Evolutionary conservation across 208 protist species (phyloP).

Genomic region (Trypanosoma cruzi): DNA sequence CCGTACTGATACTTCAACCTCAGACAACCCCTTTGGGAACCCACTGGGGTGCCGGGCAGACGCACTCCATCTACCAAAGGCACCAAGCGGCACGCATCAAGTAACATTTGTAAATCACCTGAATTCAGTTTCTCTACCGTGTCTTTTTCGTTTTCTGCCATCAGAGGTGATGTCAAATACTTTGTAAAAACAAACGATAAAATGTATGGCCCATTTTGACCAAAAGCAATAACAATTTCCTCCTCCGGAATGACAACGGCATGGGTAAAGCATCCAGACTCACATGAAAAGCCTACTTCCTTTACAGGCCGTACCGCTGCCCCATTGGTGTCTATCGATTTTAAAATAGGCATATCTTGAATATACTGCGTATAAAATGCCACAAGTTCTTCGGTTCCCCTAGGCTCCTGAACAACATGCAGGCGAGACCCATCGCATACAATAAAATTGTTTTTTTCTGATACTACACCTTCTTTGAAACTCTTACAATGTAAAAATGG

Average conservation of each 20-base stretch:
- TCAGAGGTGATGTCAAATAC: neutral
- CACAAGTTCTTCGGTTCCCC: neutral
- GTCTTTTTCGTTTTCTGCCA: neutral
- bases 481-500: conserved; percentile 28
- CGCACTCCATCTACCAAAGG: conserved; percentile 17
- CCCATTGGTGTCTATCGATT: neutral
- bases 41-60: conserved; percentile 20
- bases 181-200: conserved; percentile 13
- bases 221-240: conserved; percentile 20
- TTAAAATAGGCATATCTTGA: conserved; percentile 8
- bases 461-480: neutral
- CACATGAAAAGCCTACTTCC: conserved; percentile 10
- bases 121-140: neutral
- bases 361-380: conserved; percentile 26
- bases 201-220: conserved; percentile 28
- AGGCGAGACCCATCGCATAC: conserved; percentile 25
- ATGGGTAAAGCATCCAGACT: conserved; percentile 24
- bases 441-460: conserved; percentile 19
- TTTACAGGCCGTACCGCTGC: conserved; percentile 3
- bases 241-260: conserved; percentile 4
- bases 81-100: conserved; percentile 20
- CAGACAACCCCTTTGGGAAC: conserved; percentile 8
- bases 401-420: neutral
- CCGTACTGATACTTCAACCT: conserved; percentile 19
- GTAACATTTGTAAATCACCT: conserved; percentile 16